Conservation (phyloP, 108 stramenopile species). For the Nitzschia putrida region DNA sequence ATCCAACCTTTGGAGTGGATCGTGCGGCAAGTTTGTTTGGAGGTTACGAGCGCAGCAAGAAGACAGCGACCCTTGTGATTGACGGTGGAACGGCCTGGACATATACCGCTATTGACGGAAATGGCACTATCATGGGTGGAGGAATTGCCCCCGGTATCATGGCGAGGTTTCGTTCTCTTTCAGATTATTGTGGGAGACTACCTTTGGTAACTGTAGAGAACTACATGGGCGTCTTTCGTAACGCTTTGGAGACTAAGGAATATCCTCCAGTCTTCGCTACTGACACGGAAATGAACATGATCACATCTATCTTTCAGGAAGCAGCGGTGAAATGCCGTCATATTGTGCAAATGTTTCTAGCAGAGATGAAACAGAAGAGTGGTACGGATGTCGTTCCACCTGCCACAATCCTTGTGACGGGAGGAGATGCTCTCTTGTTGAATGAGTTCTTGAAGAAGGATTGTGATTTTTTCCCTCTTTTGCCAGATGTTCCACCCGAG, state of each 20-base stretch:
- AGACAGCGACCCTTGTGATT: constrained; percentile 42
- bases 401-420: constrained; percentile 47
- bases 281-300: constrained; percentile 63
- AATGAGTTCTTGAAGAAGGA: background rate
- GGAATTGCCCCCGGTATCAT: constrained; percentile 71
- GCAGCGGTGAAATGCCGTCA: constrained; percentile 47
- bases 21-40: constrained; percentile 54
- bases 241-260: constrained; percentile 20
- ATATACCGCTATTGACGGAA: constrained; percentile 57
- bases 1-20: constrained; percentile 74
- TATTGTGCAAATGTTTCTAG: constrained; percentile 43
- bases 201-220: constrained; percentile 42
- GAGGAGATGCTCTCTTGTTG: constrained; percentile 66
- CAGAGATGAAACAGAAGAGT: constrained; percentile 10
- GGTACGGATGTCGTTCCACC: constrained; percentile 1
- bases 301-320: constrained; percentile 53
- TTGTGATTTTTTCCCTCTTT: background rate
- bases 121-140: constrained; percentile 70
- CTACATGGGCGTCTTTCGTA: constrained; percentile 30
- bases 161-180: constrained; percentile 41
- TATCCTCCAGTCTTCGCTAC: constrained; percentile 52
- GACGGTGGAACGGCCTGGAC: constrained; percentile 79
- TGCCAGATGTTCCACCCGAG: constrained; percentile 6
- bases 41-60: background rate
- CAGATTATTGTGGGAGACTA: constrained; percentile 53